A percentile compares a stretch with the other conserved stretches of the same genome.
These are phyloP conservation scores for Phytopythium aichiense DNA, from an alignment of 352 stramenopile species.

Conservation along the genomic window DNA sequence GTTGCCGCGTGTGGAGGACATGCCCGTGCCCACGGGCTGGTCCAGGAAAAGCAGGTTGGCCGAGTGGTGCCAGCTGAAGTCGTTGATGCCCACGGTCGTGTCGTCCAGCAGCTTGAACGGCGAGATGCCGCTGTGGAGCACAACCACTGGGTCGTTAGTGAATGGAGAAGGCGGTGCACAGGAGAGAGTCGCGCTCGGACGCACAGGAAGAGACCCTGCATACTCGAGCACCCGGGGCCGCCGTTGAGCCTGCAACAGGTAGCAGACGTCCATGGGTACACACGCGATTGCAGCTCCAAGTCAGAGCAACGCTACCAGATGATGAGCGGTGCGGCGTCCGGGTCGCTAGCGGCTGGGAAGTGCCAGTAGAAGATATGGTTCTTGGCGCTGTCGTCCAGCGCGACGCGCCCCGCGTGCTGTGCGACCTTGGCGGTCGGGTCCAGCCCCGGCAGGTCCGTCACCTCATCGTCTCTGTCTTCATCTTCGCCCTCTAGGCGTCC, in stretches of 20 bases:
- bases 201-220: conserved; percentile 73
- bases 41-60: conserved; percentile 85
- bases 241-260: conserved; percentile 55
- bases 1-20: conserved; percentile 63
- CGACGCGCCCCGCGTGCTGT: conserved; percentile 64
- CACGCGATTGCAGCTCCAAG: no score
- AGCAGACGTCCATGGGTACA: no score
- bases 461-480: conserved; percentile 26
- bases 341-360: conserved; percentile 41
- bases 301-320: conserved; percentile 47
- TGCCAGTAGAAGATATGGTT: conserved; percentile 84
- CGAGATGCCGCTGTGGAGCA: conserved; percentile 43
- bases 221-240: conserved; percentile 76
- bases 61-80: conserved; percentile 68
- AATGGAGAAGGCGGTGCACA: neutral
- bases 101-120: conserved; percentile 59
- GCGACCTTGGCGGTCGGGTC: conserved; percentile 41
- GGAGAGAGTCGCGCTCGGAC: conserved; percentile 4
- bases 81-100: conserved; percentile 52
- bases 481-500: conserved; percentile 8
- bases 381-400: conserved; percentile 35
- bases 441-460: conserved; percentile 50
- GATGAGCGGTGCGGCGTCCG: conserved; percentile 52
- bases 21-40: conserved; percentile 75
- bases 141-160: neutral